phyloP scores from a whole-genome alignment of 768 basidiomycete species.

The Calocybe cyanea region DNA sequence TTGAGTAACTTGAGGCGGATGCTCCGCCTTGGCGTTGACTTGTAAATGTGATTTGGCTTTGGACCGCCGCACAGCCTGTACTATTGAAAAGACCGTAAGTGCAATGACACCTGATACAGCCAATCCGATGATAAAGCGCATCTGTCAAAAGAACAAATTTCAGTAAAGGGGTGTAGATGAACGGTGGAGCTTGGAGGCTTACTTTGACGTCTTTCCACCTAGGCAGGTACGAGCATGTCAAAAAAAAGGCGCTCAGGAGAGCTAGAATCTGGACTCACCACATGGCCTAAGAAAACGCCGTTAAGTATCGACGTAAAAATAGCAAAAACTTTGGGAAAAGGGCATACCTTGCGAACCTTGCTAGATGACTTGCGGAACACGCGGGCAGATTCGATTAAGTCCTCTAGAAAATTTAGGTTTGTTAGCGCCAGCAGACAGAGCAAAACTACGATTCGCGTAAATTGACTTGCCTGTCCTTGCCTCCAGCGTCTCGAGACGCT shows the following conservation, averaged over 20 bases:
- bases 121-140: conserved; percentile 92
- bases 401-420: conserved; percentile 56
- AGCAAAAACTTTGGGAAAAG: no score
- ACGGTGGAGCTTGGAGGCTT: conserved; percentile 5
- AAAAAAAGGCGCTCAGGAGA: no score
- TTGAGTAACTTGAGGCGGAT: not conserved
- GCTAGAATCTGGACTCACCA: conserved; percentile 62
- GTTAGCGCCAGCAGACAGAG: no score
- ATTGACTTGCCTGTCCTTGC: conserved; percentile 89
- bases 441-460: not conserved
- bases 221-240: not conserved
- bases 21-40: not conserved
- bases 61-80: conserved; percentile 50
- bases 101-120: conserved; percentile 84
- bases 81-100: conserved; percentile 91
- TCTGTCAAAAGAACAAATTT: conserved; percentile 42
- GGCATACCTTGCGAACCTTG: conserved; percentile 84
- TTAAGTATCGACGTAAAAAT: not conserved
- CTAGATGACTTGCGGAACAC: conserved; percentile 95
- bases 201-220: conserved; percentile 99
- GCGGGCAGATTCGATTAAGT: conserved; percentile 91
- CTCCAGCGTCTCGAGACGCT: conserved; percentile 84
- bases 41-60: not conserved
- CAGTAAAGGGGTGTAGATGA: not conserved
- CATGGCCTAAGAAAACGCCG: conserved; percentile 59